These are phyloP conservation scores for Backusella psychrophila DNA, from an alignment of 192 early-diverging fungal species.

Conservation along the genomic window DNA sequence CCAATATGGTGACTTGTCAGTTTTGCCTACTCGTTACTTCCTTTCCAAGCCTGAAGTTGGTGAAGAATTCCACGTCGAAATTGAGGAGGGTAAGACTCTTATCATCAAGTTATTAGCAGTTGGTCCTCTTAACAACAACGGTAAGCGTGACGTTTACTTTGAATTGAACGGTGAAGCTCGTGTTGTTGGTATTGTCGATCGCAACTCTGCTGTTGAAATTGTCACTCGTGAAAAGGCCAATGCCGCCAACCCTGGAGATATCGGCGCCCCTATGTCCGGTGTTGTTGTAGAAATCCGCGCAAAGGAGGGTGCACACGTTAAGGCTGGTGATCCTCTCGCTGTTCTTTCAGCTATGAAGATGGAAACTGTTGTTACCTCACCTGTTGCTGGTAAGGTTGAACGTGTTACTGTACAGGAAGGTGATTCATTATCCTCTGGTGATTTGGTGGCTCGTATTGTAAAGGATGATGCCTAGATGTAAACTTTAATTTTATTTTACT, in stretches of 20 bases:
- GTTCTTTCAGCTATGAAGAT: constrained; percentile 98
- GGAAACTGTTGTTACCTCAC: constrained; percentile 90
- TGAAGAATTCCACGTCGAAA: constrained; percentile 86
- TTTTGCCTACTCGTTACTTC: constrained; percentile 91
- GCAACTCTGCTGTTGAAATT: constrained; percentile 60
- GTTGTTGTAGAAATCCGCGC: constrained; percentile 91
- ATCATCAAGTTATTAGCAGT: constrained; percentile 90
- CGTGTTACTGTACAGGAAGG: constrained; percentile 66
- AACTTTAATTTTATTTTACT: background rate
- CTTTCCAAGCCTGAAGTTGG: constrained; percentile 80
- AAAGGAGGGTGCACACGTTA: constrained; percentile 76
- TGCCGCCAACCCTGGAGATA: constrained; percentile 70
- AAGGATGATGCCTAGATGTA: constrained; percentile 36
- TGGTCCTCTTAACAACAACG: constrained; percentile 78
- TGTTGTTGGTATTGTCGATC: constrained; percentile 71
- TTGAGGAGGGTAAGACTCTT: constrained; percentile 86
- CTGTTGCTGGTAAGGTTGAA: constrained; percentile 74
- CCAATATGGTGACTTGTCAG: constrained; percentile 84
- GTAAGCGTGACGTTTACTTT: constrained; percentile 92
- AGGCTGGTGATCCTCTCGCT: constrained; percentile 87
- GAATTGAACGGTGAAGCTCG: constrained; percentile 93
- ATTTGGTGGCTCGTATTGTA: constrained; percentile 75
- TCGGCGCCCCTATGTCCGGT: constrained; percentile 96
- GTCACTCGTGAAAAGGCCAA: constrained; percentile 76
- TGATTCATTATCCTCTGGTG: constrained; percentile 81